These are phyloP conservation scores for Entonaema liquescens DNA, from an alignment of 495 filamentous ascomycete genomes.

Conservation along the genomic window DNA sequence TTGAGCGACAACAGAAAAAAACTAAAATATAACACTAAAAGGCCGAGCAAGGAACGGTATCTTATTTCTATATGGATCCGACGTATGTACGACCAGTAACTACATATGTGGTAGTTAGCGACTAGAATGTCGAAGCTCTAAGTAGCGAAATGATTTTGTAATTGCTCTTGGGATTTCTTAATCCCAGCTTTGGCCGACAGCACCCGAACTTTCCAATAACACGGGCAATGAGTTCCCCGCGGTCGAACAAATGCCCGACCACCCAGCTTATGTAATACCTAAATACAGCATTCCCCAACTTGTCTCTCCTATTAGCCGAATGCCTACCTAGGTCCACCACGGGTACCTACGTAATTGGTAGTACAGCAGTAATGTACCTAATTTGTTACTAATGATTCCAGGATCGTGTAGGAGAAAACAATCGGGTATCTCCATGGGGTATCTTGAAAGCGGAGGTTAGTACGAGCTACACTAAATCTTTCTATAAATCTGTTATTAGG, in stretches of 20 bases:
- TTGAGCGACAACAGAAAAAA: not conserved
- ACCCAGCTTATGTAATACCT: constrained; percentile 1
- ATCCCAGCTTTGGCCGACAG: not conserved
- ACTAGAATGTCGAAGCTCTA: not conserved
- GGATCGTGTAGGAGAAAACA: not conserved
- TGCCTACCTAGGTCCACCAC: too few species aligned
- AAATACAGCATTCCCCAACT: too few species aligned
- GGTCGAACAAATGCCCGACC: constrained; percentile 31
- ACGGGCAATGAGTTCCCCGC: constrained; percentile 5
- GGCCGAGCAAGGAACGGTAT: not conserved
- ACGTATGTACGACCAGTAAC: not conserved
- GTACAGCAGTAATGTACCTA: too few species aligned
- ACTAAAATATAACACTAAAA: not conserved
- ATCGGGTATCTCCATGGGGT: not conserved
- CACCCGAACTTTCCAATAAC: not conserved
- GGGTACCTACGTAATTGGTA: not conserved
- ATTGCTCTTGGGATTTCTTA: not conserved
- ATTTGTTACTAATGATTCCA: too few species aligned
- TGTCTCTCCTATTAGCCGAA: too few species aligned
- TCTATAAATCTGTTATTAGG: too few species aligned
- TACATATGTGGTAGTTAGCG: not conserved
- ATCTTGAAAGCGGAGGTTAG: not conserved
- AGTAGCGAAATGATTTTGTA: not conserved
- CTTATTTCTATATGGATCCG: not conserved
- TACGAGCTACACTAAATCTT: too few species aligned